These are phyloP conservation scores for Tricholoma saponaceum DNA, from an alignment of 768 basidiomycete species.

Conservation along the genomic window DNA sequence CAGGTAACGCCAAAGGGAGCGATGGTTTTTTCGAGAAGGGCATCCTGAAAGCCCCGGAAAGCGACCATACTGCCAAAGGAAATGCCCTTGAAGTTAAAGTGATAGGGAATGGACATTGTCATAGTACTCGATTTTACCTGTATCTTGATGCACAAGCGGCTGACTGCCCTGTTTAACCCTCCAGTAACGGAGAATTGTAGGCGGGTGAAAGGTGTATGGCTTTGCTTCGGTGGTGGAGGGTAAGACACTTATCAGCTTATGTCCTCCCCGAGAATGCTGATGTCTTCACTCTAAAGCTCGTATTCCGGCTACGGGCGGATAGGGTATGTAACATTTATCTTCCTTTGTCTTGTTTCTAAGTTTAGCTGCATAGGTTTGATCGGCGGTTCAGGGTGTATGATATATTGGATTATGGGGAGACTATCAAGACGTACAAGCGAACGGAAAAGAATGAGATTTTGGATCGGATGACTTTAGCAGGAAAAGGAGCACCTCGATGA, in stretches of 20 bases:
- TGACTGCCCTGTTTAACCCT: not conserved
- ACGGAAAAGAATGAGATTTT: constrained; percentile 67
- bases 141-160: not conserved
- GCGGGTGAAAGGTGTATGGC: constrained; percentile 83
- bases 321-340: constrained; percentile 44
- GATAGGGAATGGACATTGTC: constrained; percentile 87
- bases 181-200: constrained; percentile 87
- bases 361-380: constrained; percentile 59
- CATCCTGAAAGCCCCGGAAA: constrained; percentile 68
- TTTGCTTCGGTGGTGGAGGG: constrained; percentile 88
- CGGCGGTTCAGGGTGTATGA: constrained; percentile 88
- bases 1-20: constrained; percentile 64
- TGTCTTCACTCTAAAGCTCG: constrained; percentile 40
- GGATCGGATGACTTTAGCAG: constrained; percentile 61
- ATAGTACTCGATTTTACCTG: constrained; percentile 40
- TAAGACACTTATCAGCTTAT: constrained; percentile 28
- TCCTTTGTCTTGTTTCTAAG: constrained; percentile 5
- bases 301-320: constrained; percentile 80
- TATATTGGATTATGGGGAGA: constrained; percentile 88
- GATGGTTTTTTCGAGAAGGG: constrained; percentile 86
- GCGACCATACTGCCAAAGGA: constrained; percentile 49
- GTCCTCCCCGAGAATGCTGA: not conserved
- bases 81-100: constrained; percentile 75
- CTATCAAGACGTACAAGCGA: constrained; percentile 82
- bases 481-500: constrained; percentile 39